Conservation (phyloP, 2,329 filamentous ascomycete genomes). For the Hymenoscyphus linearis region DNA sequence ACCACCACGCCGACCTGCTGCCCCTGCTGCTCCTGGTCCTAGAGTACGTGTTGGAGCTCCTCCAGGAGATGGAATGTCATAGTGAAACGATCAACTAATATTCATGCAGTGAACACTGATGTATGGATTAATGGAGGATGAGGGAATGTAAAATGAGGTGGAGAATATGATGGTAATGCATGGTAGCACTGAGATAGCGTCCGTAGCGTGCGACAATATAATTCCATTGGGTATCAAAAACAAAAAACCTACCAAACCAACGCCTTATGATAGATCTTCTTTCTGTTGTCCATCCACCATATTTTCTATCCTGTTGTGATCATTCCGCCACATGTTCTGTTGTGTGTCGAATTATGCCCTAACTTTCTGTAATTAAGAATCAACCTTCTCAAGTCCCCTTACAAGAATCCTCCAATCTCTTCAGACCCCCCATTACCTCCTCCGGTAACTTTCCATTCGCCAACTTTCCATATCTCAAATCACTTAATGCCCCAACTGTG, state of each 20-base stretch:
- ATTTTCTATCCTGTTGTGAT: no score
- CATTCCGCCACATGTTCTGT: no score
- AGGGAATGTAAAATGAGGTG: slow-evolving; percentile 4
- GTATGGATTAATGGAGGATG: slow-evolving; percentile 2
- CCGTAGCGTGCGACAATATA: slow-evolving; percentile 24
- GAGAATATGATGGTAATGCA: slow-evolving; percentile 8
- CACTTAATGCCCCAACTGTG: slow-evolving; percentile 69
- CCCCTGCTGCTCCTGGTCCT: slow-evolving; percentile 15
- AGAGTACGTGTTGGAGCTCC: slow-evolving; percentile 25
- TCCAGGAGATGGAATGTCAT: slow-evolving; percentile 18
- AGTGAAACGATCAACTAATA: slow-evolving; percentile 14
- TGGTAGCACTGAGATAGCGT: slow-evolving; percentile 18
- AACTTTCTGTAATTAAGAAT: no score
- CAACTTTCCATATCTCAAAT: slow-evolving; percentile 75
- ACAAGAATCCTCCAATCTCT: slow-evolving; percentile 46
- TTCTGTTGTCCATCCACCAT: no score
- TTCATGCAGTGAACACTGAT: slow-evolving; percentile 13
- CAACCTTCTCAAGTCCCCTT: slow-evolving; percentile 13
- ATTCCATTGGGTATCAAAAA: slow-evolving; percentile 28
- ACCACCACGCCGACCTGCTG: slow-evolving; percentile 14
- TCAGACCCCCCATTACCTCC: slow-evolving; percentile 63
- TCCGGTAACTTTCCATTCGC: slow-evolving; percentile 57
- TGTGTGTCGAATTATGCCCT: no score
- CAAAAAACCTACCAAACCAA: slow-evolving; percentile 11
- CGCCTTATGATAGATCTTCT: neutral